Evolutionary conservation across 179 eudicot genomes (phyloP).

Genomic region (Silene noctiflora): DNA sequence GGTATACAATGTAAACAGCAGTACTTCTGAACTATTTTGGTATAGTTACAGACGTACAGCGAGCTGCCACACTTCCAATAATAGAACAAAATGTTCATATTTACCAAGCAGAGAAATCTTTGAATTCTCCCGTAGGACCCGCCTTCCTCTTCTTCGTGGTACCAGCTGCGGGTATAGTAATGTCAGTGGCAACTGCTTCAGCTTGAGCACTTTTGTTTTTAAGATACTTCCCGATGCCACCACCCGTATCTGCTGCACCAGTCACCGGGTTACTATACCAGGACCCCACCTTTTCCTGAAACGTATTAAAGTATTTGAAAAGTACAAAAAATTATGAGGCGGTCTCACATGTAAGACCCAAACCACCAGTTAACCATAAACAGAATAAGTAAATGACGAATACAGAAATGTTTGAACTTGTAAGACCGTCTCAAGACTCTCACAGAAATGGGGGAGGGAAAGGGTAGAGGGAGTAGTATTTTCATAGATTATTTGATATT

Average conservation of each 20-base stretch:
- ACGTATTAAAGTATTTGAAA: background rate
- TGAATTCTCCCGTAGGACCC: conserved; percentile 39
- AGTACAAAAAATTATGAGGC: background rate
- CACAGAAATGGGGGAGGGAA: background rate
- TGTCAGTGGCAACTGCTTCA: conserved; percentile 36
- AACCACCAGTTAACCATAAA: background rate
- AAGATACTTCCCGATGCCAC: conserved; percentile 82
- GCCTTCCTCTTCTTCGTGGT: conserved; percentile 65
- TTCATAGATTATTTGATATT: too few relatives aligned
- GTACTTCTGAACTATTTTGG: conserved; percentile 1
- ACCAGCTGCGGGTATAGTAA: conserved; percentile 29
- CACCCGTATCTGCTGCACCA: conserved; percentile 45
- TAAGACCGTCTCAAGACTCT: too few relatives aligned
- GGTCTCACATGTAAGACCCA: background rate
- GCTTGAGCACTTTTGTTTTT: conserved; percentile 48
- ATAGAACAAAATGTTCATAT: conserved; percentile 4
- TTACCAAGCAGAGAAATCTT: conserved; percentile 83
- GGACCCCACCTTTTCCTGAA: conserved; percentile 90
- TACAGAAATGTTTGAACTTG: background rate
- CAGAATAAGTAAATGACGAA: too few relatives aligned
- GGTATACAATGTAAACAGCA: background rate
- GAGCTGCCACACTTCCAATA: background rate
- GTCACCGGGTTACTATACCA: conserved; percentile 94
- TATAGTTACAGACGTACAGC: conserved; percentile 17
- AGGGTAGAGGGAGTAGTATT: background rate